phyloP scores from a whole-genome alignment of 768 basidiomycete genomes.

The Lactifluus subvellereus region DNA sequence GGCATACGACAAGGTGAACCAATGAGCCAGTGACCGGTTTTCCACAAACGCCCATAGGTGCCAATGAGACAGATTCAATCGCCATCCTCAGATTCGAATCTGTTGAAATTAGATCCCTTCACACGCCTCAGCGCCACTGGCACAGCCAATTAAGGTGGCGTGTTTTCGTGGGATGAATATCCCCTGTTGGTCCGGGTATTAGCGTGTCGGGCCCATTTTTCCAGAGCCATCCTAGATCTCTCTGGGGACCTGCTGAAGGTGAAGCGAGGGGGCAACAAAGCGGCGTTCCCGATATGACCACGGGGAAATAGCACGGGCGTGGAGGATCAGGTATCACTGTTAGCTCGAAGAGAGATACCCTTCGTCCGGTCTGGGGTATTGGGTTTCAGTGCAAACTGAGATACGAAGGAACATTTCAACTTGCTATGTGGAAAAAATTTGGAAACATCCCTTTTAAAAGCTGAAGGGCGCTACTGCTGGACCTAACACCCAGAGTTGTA shows the following conservation, averaged over 20 bases:
- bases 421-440: not conserved
- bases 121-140: not conserved
- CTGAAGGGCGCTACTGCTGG: not conserved
- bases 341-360: too few relatives aligned
- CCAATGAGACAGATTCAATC: not conserved
- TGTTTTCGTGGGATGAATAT: not conserved
- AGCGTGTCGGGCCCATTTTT: not conserved
- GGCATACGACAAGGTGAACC: too few relatives aligned
- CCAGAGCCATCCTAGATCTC: too few relatives aligned
- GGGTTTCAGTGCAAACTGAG: not conserved
- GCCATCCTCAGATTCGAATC: too few relatives aligned
- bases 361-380: not conserved
- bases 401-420: not conserved
- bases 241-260: not conserved
- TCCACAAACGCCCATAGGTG: not conserved
- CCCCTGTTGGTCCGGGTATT: not conserved
- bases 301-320: not conserved
- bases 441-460: not conserved
- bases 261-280: not conserved
- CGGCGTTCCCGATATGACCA: not conserved
- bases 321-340: too few relatives aligned
- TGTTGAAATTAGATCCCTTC: not conserved
- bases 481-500: not conserved
- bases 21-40: not conserved
- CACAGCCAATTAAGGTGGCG: not conserved